Percentiles rank a stretch among this genome's conserved stretches.
phyloP scores from a whole-genome alignment of 257 asterid genomes.

The Gentiana macrophylla region DNA sequence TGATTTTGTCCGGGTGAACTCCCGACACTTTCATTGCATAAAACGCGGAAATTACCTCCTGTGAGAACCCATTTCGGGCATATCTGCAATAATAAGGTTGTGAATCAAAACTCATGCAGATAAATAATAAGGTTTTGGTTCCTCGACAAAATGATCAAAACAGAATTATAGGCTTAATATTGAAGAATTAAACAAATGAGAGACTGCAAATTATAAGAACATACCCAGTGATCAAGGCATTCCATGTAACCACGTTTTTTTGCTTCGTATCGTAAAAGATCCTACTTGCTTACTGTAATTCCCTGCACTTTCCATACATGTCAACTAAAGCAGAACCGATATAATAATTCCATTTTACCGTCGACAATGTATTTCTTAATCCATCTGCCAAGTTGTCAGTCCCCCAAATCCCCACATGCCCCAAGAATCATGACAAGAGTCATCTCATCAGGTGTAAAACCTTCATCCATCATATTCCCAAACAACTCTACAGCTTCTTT shows the following conservation, averaged over 20 bases:
- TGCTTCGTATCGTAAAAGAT: conserved; percentile 32
- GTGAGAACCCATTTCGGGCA: conserved; percentile 76
- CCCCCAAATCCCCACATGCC: conserved; percentile 77
- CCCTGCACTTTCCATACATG: conserved; percentile 86
- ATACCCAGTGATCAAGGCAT: conserved; percentile 85
- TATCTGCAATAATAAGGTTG: conserved; percentile 30
- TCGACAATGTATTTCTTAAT: conserved; percentile 37
- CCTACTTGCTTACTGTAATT: conserved; percentile 53
- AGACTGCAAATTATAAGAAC: conserved; percentile 1
- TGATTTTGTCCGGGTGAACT: conserved; percentile 54
- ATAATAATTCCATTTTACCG: conserved; percentile 35
- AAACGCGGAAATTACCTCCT: conserved; percentile 55
- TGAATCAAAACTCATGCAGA: too few relatives aligned
- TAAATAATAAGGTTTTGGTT: too few relatives aligned
- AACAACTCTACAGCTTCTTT: conserved; percentile 60
- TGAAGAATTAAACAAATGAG: too few relatives aligned
- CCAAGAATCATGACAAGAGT: conserved; percentile 71
- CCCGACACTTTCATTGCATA: conserved; percentile 56
- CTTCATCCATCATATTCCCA: conserved; percentile 43
- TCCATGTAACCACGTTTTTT: conserved; percentile 72
- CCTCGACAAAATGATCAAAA: background rate
- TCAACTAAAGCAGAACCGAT: conserved; percentile 71
- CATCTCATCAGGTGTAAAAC: conserved; percentile 70
- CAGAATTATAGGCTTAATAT: background rate
- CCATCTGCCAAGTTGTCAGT: conserved; percentile 50